A percentile compares a stretch with the other conserved stretches of the same genome.
Evolutionary conservation across 164 flowering plant genomes (phyloP).

Genomic region (Stephania yunnanensis): DNA sequence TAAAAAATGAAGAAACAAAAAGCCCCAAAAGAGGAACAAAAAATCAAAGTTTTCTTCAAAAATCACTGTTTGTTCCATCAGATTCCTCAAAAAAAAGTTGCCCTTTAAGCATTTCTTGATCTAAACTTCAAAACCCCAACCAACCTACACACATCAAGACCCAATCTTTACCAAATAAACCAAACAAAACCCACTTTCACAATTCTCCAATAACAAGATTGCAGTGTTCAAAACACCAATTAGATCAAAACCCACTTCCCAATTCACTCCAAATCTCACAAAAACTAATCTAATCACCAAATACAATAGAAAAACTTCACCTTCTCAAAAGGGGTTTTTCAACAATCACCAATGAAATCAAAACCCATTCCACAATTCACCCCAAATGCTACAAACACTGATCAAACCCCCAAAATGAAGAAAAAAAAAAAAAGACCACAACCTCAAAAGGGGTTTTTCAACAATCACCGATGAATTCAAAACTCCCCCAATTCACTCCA

Average conservation of each 20-base stretch:
- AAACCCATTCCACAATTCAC: slow-evolving; percentile 1
- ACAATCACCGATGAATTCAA: not conserved
- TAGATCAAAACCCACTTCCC: not conserved
- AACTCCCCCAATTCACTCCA: not conserved
- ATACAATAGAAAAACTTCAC: not conserved
- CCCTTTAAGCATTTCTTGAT: too few species aligned
- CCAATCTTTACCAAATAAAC: not conserved
- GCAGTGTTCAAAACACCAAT: not conserved
- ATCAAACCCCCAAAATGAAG: not conserved
- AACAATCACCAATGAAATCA: not conserved
- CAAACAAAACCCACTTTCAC: not conserved
- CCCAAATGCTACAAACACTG: not conserved
- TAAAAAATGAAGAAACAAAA: not conserved
- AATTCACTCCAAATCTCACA: not conserved
- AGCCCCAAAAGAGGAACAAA: not conserved
- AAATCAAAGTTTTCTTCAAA: not conserved
- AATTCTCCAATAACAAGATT: not conserved
- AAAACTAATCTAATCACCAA: not conserved
- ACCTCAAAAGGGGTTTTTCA: not conserved
- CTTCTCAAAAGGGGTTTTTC: not conserved
- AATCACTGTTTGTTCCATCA: not conserved
- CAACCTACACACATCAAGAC: not conserved
- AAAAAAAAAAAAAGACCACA: not conserved
- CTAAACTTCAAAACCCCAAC: not conserved
- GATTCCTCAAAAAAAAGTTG: not conserved